Base-by-base conservation (phyloP, 208 protist genomes). In the Acanthamoeba healyi region DNA sequence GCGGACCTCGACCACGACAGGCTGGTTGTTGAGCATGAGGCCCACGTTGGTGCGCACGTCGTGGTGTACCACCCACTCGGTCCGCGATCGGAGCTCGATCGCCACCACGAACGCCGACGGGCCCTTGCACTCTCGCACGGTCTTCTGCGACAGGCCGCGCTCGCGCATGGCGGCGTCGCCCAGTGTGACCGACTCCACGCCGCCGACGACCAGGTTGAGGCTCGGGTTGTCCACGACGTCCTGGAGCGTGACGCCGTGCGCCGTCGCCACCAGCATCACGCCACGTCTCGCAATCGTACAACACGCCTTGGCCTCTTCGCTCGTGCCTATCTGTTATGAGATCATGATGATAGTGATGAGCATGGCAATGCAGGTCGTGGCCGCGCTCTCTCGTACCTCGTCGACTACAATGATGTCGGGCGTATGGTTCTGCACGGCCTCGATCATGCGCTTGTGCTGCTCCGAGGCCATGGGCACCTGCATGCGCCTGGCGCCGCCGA, bases 381-480 rank as follows among this genome's bases (percentile, higher is more conserved):
- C n/a, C n/a, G n/a, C n/a, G n/a, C n/a, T n/a, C 9, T 97, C 96
- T 70, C n/a, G n/a, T n/a, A 99, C 97, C 96, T 99, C 98, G 94
- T 99, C 98, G 51, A 99, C 98, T 61, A 99, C 95, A 92, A 99
- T 96, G 63, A 97, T 98, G 84, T 99, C 97, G 0, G 98, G 98
- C 1, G 97, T 98, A 97, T 99, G 98, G 94, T 99, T 99, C 94
- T 99, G 98, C 32, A 99, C 96, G 44, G 98, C 97, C 93, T 99
- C 97, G 0, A 97, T 97, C 98, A 99, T 98, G 32, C 98, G 88
- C 10, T 93, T 42, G 46, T 96, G 94, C 94, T 99, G 98, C 15
- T 96, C 94, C 36, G 96, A 90, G 26, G 97, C 96, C 15, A 87
- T 81, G 6, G 96, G 95, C 40, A 99, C 98, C 81, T 98, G 98